These are phyloP conservation scores for Asterophora parasitica DNA, from an alignment of 768 basidiomycete species.

Conservation along the genomic window DNA sequence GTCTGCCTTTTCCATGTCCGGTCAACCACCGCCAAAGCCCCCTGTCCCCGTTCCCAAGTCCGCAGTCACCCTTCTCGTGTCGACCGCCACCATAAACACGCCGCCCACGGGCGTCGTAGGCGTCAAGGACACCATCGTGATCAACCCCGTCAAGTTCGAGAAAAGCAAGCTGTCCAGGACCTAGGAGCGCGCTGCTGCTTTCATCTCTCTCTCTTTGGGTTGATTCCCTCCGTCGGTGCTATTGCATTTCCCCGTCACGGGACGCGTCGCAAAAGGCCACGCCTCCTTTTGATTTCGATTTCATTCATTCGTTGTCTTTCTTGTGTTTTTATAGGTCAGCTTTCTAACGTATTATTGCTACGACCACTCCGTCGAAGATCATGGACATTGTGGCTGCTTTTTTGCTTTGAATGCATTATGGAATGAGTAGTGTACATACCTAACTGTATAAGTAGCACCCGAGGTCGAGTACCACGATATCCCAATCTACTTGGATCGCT, in stretches of 20 bases:
- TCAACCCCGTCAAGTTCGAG: slow-evolving; percentile 14
- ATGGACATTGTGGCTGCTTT: slow-evolving; percentile 12
- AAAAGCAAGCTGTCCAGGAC: slow-evolving; percentile 7
- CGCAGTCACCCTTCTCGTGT: slow-evolving; percentile 8
- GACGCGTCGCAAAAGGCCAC: background rate
- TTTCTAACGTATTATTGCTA: background rate
- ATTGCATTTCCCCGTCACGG: background rate
- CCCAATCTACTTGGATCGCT: background rate
- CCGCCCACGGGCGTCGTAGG: slow-evolving; percentile 1
- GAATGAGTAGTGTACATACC: slow-evolving; percentile 18
- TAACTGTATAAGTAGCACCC: slow-evolving; percentile 19
- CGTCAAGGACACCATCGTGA: slow-evolving; percentile 9
- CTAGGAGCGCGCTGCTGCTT: background rate
- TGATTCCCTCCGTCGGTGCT: background rate
- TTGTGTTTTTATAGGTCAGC: slow-evolving; percentile 10
- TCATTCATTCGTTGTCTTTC: background rate
- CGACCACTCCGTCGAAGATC: background rate
- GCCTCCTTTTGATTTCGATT: background rate
- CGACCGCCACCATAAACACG: slow-evolving; percentile 1
- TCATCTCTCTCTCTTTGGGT: background rate
- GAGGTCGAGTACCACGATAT: background rate
- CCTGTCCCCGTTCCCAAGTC: background rate
- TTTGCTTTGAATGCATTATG: slow-evolving; percentile 7
- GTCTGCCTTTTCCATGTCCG: slow-evolving; percentile 8
- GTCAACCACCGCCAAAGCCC: background rate